Base-by-base conservation (phyloP, 108 stramenopile species). In the Parmales sp. region DNA sequence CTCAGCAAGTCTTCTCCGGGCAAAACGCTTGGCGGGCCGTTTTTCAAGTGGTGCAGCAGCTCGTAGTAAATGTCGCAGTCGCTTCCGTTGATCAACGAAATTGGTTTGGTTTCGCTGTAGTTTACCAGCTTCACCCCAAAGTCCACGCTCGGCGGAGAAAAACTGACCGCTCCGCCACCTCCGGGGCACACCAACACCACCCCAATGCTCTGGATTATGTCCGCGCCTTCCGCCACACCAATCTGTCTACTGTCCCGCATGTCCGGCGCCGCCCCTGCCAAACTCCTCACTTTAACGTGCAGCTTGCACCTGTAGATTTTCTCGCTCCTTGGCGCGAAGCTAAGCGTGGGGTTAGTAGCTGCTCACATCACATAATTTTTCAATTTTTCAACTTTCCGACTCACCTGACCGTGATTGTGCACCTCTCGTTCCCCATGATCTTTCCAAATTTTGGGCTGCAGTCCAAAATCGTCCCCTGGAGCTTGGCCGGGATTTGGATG, bases 401-500 rank as follows among this genome's bases (percentile, higher is more conserved):
- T n/a, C n/a, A n/a, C 23, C 34, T 41, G 29, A 74, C 46, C 18
- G 64, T 69, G 38, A 74, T 4, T 16, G 1, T 13, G 29, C 6
- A n/a, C 18, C 31, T 29, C 39, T 69, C 73, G 64, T 74, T 74
- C 6, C 73, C 73, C 29, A 34, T 45, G 13, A 74, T 36, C 45
- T 20, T 13, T 1, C 65, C 73, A 9, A 43, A 37, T 2, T 20
- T 1, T 4, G 73, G 73, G 19, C 16, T 13, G 20, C 69, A 8
- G 23, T 29, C 28, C 18, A 74, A 37, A 6, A 68, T 18, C 8
- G 26, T 23, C 19, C 37, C 31, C 31, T 60, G 23, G 23, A 38
- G 18, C 54, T 60, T 60, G 20, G 16, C 16, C 8, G 68, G 68
- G 6, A 74, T 20, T 13, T 26, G 20, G 19, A 37, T 28, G 2